phyloP scores from a whole-genome alignment of 2,329 filamentous ascomycete genomes.

The Pyrenophora seminiperda region DNA sequence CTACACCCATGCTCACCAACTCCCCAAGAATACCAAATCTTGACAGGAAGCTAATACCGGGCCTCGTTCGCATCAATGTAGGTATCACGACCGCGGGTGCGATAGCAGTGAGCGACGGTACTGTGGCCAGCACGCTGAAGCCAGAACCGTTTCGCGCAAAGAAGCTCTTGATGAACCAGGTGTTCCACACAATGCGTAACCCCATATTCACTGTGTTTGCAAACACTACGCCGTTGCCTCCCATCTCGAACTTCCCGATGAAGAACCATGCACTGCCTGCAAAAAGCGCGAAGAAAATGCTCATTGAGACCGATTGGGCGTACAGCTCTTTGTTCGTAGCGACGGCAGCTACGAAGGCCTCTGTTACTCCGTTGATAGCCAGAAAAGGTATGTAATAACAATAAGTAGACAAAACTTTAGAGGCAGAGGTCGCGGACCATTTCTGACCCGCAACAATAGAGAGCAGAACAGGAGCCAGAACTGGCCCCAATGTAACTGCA shows the following conservation, averaged over 20 bases:
- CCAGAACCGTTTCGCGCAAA: conserved; percentile 28
- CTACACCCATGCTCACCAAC: conserved; percentile 44
- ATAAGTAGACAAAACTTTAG: conserved; percentile 75
- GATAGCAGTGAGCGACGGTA: conserved; percentile 38
- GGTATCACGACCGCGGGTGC: conserved; percentile 48
- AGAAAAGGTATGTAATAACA: conserved; percentile 93
- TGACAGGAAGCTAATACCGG: conserved; percentile 29
- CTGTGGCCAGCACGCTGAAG: conserved; percentile 24
- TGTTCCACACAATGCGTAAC: conserved; percentile 82
- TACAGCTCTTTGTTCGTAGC: conserved; percentile 77
- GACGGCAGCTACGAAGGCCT: conserved; percentile 90
- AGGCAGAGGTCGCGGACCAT: conserved; percentile 77
- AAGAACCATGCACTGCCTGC: conserved; percentile 75
- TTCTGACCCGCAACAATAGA: conserved; percentile 74
- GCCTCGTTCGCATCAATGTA: conserved; percentile 42
- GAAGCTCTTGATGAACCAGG: conserved; percentile 66
- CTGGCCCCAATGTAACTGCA: conserved; percentile 73
- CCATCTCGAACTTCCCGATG: conserved; percentile 69
- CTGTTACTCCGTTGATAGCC: conserved; percentile 86
- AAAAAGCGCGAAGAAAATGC: conserved; percentile 77
- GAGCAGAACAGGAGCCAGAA: conserved; percentile 74
- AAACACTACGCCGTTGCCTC: conserved; percentile 79
- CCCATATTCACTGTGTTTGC: conserved; percentile 92
- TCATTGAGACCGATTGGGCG: conserved; percentile 82
- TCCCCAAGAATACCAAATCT: conserved; percentile 51